Base-by-base conservation (phyloP, 768 basidiomycete species). In the Pholiota conissans region DNA sequence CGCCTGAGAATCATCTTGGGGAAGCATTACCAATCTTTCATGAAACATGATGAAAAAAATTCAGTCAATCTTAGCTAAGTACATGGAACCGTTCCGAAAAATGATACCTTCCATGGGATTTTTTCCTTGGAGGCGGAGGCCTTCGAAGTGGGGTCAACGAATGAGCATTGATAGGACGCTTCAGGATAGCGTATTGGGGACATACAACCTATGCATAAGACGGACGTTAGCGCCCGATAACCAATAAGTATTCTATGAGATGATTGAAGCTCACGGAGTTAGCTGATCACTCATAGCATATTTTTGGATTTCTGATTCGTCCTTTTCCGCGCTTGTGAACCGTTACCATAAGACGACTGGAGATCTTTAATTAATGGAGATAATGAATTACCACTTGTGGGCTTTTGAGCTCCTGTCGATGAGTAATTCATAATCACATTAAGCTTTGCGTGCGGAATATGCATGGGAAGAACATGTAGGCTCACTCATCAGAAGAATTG, bases 401-500 rank as follows among this genome's bases (percentile, higher is more conserved):
- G 20, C 8, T 3, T 3, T 45, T 45, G 42, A 10, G 22, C 42
- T 45, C 42, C 42, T 45, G 42, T 45, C 22, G 8, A 26, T 45
- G 42, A 45, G 42, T 13, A 45, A 45, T 45, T 22, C 20, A 22
- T 18, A 24, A 22, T 5, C 42, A 45, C 42, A 45, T 45, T 45
- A 45, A 13, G 20, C 18, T 24, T 11, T 39, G 42, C 22, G 18
- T 45, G 42, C 9, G 42, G 42, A 4, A 45, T 24, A 45, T 42
- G 42, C 20, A 22, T 3, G 42, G 18, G 2, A 24, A 6, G 20
- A 45, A n/a, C n/a, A n/a, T n/a, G n/a, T n/a, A 32, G 27, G 40
- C 59, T 24, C 49, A 60, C 59, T 34, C 53, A 52, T 60, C 59
- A 60, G 54, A 60, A 52, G 54, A 18, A 39, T 20, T 29, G 27